Base-by-base conservation (phyloP, 192 early-diverging fungal genomes). In the Glomus cerebriforme region DNA sequence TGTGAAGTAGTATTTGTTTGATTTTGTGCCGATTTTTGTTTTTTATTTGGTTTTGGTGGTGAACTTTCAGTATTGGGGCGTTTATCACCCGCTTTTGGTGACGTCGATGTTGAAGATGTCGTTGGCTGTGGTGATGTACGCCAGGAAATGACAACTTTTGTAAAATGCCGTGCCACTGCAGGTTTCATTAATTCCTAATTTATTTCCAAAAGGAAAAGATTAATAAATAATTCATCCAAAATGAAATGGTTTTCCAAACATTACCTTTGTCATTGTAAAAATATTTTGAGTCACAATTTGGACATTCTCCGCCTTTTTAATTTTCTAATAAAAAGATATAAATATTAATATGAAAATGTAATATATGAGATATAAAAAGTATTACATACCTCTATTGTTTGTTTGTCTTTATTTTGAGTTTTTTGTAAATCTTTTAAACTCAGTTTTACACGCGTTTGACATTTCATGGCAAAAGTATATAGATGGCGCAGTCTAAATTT, bases 141-240 rank as follows among this genome's bases (percentile, higher is more conserved):
- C 74, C 74, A 76, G 24, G 74, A 76, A 43, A 59, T 24, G 35
- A 27, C 35, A 31, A 76, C 45, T 43, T 76, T 76, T 35, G 59
- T 32, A 24, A 54, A 76, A 43, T 35, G 31, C 29, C 74, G 24
- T 8, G 24, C 24, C 34, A 35, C 63, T 12, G 32, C n/a, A 1
- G 74, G 74, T 26, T 76, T 76, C 60, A 76, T 60, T 15, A 76
- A 59, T 35, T 76, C 74, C 74, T 76, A 39, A 27, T 74, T 15
- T 1, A 54, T n/a, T 68, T 43, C 39, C 39, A 12, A 43, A 12
- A 12, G 8, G 35, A 43, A 49, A 47, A 19, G 9, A 72, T 24
- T 68, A 68, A 39, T 35, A 19, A 35, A 32, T 32, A 15, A 65
- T 13, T 68, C 19, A 15, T 37, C n/a, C 7, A 27, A 29, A 7